Conservation (phyloP, 768 basidiomycete genomes). For the Royoungia palumana region DNA sequence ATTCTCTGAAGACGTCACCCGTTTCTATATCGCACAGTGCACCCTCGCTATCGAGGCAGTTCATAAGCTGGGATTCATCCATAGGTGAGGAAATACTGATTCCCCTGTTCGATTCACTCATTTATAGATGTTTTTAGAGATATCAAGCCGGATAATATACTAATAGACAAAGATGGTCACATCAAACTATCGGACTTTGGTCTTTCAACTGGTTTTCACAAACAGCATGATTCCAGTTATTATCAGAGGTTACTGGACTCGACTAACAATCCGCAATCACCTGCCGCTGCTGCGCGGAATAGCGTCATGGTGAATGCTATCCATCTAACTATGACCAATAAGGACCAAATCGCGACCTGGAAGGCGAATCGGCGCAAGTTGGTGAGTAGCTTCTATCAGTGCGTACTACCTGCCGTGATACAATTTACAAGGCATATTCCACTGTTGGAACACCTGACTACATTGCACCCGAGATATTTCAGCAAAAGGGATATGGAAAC, state of each 20-base stretch:
- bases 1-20: conserved; percentile 95
- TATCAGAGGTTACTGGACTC: conserved; percentile 85
- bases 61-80: conserved; percentile 95
- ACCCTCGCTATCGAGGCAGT: conserved; percentile 97
- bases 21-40: conserved; percentile 99
- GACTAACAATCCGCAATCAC: conserved; percentile 44
- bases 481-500: conserved; percentile 95
- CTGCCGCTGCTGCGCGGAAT: conserved; percentile 61
- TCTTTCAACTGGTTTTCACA: conserved; percentile 98
- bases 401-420: not conserved
- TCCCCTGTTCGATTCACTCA: not conserved
- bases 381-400: conserved; percentile 42
- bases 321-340: conserved; percentile 91
- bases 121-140: conserved; percentile 51
- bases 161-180: conserved; percentile 90
- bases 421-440: conserved; percentile 74
- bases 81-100: conserved; percentile 56
- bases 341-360: conserved; percentile 96
- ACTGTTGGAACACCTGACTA: conserved; percentile 98
- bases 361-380: conserved; percentile 97
- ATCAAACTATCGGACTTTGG: conserved; percentile 99
- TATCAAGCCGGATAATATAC: conserved; percentile 97
- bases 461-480: conserved; percentile 96
- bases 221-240: conserved; percentile 94
- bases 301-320: conserved; percentile 98